A percentile compares a stretch with the other conserved stretches of the same genome.
Conservation (phyloP, 768 basidiomycete species). For the Termitomyces sp. region DNA sequence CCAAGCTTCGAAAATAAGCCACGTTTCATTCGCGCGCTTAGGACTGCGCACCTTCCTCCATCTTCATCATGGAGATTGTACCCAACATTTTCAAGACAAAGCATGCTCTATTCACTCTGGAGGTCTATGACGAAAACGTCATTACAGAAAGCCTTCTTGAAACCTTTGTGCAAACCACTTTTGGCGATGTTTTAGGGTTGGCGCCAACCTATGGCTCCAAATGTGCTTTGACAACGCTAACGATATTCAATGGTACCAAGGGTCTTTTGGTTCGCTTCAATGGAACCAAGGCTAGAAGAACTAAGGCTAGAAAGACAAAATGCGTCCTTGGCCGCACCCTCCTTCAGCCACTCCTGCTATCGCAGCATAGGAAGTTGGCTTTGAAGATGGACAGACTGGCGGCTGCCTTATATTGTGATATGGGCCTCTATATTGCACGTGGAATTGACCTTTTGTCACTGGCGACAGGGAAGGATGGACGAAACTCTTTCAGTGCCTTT, state of each 20-base stretch:
- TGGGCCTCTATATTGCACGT: slow-evolving; percentile 23
- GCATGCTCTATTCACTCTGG: slow-evolving; percentile 21
- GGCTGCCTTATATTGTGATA: slow-evolving; percentile 32
- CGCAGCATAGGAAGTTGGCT: slow-evolving; percentile 25
- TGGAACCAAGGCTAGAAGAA: slow-evolving; percentile 7
- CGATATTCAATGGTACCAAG: slow-evolving; percentile 29
- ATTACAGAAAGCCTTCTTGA: slow-evolving; percentile 19
- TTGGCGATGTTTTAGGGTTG: slow-evolving; percentile 28
- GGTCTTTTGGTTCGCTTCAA: slow-evolving; percentile 29
- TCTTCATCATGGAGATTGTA: slow-evolving; percentile 16
- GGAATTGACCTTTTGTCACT: slow-evolving; percentile 39
- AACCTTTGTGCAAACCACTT: slow-evolving; percentile 21
- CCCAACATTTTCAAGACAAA: slow-evolving; percentile 28
- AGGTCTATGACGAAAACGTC: slow-evolving; percentile 18
- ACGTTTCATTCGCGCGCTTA: not conserved
- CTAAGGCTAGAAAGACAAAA: slow-evolving; percentile 6
- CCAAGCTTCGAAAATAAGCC: not conserved
- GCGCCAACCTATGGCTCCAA: slow-evolving; percentile 34
- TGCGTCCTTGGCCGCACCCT: slow-evolving; percentile 11
- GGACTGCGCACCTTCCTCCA: not conserved
- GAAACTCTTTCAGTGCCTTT: slow-evolving; percentile 27
- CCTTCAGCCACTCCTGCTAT: slow-evolving; percentile 26
- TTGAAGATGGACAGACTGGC: slow-evolving; percentile 44
- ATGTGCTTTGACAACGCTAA: slow-evolving; percentile 28
- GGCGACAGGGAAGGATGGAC: slow-evolving; percentile 7